These are phyloP conservation scores for Eugenia klotzschiana DNA, from an alignment of 441 rosid genomes.

Conservation along the genomic window DNA sequence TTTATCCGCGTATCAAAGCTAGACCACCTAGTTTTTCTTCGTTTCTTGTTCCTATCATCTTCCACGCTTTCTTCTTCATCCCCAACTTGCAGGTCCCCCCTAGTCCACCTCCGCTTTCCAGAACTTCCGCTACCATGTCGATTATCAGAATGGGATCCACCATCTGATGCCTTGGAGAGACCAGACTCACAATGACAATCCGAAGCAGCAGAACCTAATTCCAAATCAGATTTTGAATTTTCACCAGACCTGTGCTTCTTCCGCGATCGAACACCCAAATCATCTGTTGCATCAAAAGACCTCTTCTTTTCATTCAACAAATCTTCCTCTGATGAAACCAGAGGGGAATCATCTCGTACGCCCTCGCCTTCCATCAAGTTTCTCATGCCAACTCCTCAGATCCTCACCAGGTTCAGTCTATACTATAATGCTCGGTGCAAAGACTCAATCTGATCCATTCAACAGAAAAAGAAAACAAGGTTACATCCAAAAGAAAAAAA, in stretches of 20 bases:
- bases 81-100: conserved; percentile 2
- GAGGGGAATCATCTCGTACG: background rate
- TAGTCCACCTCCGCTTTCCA: conserved; percentile 5
- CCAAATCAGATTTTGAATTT: background rate
- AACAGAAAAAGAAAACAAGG: background rate
- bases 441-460: background rate
- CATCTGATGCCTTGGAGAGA: background rate
- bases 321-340: background rate
- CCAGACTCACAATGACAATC: background rate
- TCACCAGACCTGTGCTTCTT: background rate
- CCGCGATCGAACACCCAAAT: background rate
- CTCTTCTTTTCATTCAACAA: background rate
- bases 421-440: background rate
- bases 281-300: background rate
- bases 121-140: conserved; percentile 2
- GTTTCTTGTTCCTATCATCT: conserved; percentile 1
- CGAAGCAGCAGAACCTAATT: background rate
- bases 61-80: background rate
- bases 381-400: background rate
- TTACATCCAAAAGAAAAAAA: background rate
- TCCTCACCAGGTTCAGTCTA: background rate
- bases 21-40: conserved; percentile 18
- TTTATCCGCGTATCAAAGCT: conserved; percentile 3
- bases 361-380: background rate
- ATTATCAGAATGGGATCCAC: background rate